Evolutionary conservation across 78 protist genomes (phyloP).

Genomic region (Emiliania huxleyi): DNA sequence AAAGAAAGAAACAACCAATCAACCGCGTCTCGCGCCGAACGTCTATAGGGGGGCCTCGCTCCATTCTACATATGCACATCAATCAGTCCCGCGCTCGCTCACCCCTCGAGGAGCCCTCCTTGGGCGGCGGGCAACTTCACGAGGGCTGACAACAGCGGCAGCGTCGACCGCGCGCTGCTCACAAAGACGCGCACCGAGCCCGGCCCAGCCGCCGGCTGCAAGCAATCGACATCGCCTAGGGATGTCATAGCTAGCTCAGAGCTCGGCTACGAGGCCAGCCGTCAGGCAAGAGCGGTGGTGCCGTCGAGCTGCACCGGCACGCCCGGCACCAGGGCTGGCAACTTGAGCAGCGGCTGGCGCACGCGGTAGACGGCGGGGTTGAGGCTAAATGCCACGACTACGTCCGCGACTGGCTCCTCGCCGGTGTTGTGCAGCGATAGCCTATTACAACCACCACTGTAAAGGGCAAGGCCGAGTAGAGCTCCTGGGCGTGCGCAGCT

Average conservation of each 20-base stretch:
- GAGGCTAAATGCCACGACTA: slow-evolving; percentile 18
- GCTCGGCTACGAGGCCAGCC: too few species aligned
- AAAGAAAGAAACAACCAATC: too few species aligned
- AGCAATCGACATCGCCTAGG: slow-evolving; percentile 32
- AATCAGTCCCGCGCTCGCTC: too few species aligned
- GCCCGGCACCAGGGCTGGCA: slow-evolving; percentile 57
- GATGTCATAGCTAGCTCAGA: too few species aligned
- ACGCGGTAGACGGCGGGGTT: neutral
- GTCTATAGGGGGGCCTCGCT: too few species aligned
- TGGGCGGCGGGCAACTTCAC: slow-evolving; percentile 50
- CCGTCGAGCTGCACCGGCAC: slow-evolving; percentile 34
- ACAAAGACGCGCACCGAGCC: slow-evolving; percentile 44
- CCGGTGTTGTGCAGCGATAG: too few species aligned
- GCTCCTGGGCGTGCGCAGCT: too few species aligned
- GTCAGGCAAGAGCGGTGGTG: too few species aligned
- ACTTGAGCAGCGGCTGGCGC: neutral
- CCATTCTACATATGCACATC: too few species aligned
- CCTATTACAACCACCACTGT: too few species aligned
- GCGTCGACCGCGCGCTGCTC: slow-evolving; percentile 1
- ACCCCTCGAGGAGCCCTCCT: neutral
- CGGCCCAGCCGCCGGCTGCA: slow-evolving; percentile 38
- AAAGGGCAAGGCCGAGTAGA: too few species aligned
- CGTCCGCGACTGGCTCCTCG: neutral
- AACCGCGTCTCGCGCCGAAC: too few species aligned
- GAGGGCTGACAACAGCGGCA: slow-evolving; percentile 52